Base-by-base conservation (phyloP, 345 rosid genomes). In the Camelina hispida region DNA sequence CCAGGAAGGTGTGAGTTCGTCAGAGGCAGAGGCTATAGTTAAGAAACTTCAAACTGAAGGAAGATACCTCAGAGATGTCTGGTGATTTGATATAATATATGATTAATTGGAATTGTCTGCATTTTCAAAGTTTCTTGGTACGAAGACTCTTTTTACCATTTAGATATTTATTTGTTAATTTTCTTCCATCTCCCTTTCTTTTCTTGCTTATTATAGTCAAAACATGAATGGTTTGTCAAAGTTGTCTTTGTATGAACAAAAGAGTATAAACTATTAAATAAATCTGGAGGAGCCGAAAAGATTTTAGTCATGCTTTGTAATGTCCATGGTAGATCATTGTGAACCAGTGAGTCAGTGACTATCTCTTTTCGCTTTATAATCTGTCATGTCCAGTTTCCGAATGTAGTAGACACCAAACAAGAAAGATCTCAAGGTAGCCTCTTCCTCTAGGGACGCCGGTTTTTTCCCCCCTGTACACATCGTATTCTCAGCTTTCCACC, bases 51-150 rank as follows among this genome's bases (percentile, higher is more conserved):
- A 90, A 74, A 88, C 72, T 67, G 86, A 73, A 17, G 93, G 96
- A 63, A 79, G 91, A 32, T 90, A 90, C 75, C 88, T 90, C 3
- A 88, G 96, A 74, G 96, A 90, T 44, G 89, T 90, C 51, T 88
- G 96, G 96, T 90, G 84, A 88, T 47, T 55, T 20, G 23, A 28
- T 28, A 28, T 28, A 4, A 28, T 28, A 28, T 28, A 28, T 28
- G 30, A 60, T 64, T 2, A 5, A 12, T 62, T 61, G 58, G 70
- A 54, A 75, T 30, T 60, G 54, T 51, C 34, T 17, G 44, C 66
- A 10, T 47, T 66, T 9, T 6, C 1, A 25, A 57, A 32, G 0
- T 59, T 48, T 50, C n/a, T 66, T 74, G 40, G 14, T 65, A 74
- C 53, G 3, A 44, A 64, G 66, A 22, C 63, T 30, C 62, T 42